Percentiles rank a stretch among this genome's conserved stretches.
phyloP scores from a whole-genome alignment of 257 asterid species.

The Leptodermis oblonga region DNA sequence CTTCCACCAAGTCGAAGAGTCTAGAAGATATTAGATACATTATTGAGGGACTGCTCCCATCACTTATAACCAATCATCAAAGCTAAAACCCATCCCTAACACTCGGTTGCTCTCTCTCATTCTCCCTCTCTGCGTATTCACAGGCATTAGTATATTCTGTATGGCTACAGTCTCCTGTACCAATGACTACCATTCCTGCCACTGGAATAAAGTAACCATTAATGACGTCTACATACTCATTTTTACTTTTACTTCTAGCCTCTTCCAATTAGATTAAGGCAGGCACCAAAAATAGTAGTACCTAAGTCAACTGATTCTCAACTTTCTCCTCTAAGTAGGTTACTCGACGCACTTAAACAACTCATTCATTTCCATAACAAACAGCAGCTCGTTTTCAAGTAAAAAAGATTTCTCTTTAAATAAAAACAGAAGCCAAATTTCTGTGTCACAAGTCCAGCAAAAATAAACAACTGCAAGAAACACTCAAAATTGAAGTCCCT shows the following conservation, averaged over 20 bases:
- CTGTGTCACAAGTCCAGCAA: no score
- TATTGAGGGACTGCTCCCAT: neutral
- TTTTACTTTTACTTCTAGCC: neutral
- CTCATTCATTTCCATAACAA: neutral
- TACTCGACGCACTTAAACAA: neutral
- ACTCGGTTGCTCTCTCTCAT: neutral
- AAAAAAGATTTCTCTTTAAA: no score
- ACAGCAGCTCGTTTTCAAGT: no score
- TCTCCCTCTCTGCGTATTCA: neutral
- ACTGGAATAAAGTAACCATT: neutral
- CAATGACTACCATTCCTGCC: neutral
- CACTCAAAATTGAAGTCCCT: no score
- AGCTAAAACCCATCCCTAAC: neutral
- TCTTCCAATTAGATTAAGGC: neutral
- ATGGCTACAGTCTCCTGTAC: neutral
- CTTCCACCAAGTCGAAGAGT: neutral
- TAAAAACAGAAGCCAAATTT: neutral
- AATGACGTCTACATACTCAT: neutral
- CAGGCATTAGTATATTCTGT: neutral
- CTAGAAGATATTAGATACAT: neutral
- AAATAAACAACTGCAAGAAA: neutral
- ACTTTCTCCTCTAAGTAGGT: neutral
- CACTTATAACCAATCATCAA: neutral
- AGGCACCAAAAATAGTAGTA: neutral
- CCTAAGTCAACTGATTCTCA: neutral